phyloP scores from a whole-genome alignment of 2,329 filamentous ascomycete species.

The Claviceps pusilla region DNA sequence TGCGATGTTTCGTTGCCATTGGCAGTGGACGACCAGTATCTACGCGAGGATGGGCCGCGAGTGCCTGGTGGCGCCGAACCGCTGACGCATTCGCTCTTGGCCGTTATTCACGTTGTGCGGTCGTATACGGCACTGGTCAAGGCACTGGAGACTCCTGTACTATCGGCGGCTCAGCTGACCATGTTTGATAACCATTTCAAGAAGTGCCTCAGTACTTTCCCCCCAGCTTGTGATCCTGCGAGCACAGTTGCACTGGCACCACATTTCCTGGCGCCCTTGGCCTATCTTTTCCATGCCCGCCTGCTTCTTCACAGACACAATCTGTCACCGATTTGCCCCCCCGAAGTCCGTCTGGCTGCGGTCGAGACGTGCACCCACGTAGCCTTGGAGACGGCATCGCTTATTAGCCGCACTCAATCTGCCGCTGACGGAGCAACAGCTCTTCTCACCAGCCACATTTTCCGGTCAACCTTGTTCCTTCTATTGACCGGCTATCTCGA shows the following conservation, averaged over 20 bases:
- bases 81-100: conserved; percentile 56
- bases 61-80: conserved; percentile 36
- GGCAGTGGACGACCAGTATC: conserved; percentile 65
- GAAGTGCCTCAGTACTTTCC: conserved; percentile 60
- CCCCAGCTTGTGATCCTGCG: conserved; percentile 54
- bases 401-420: conserved; percentile 52
- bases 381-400: conserved; percentile 62
- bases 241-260: conserved; percentile 57
- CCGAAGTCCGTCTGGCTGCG: conserved; percentile 52
- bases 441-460: conserved; percentile 68
- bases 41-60: conserved; percentile 42
- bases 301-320: conserved; percentile 82
- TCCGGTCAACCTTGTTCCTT: conserved; percentile 71
- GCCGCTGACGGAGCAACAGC: conserved; percentile 56
- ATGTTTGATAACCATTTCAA: conserved; percentile 70
- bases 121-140: conserved; percentile 60
- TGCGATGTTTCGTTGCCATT: conserved; percentile 73
- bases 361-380: conserved; percentile 62
- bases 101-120: conserved; percentile 67
- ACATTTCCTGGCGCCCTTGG: conserved; percentile 56
- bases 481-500: conserved; percentile 60
- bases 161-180: conserved; percentile 54
- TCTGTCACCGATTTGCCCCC: conserved; percentile 54
- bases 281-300: conserved; percentile 69
- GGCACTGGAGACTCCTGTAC: conserved; percentile 50